phyloP scores from a whole-genome alignment of 768 basidiomycete species.

The Podaxis sp. region DNA sequence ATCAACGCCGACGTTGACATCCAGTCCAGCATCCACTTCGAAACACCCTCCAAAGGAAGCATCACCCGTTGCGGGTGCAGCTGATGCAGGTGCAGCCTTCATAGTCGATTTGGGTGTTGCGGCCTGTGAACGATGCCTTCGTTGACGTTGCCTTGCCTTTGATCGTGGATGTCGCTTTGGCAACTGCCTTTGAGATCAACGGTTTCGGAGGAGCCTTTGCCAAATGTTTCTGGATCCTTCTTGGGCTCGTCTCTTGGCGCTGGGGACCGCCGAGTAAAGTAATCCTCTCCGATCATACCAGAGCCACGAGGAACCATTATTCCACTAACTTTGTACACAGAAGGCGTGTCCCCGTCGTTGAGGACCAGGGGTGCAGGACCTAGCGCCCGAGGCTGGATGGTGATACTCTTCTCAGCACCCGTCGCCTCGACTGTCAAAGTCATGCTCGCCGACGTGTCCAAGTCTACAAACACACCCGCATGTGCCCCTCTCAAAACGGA shows the following conservation, averaged over 20 bases:
- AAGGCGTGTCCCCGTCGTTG: not conserved
- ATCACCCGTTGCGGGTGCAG: not conserved
- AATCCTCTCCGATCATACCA: not conserved
- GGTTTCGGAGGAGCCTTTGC: not conserved
- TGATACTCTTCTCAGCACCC: constrained; percentile 5
- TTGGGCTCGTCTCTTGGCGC: not conserved
- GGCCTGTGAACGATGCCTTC: not conserved
- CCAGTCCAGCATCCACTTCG: constrained; percentile 32
- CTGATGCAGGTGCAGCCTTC: not conserved
- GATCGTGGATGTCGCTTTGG: not conserved
- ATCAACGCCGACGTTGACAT: constrained; percentile 39
- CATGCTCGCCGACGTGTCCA: constrained; percentile 38
- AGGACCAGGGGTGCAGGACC: not conserved
- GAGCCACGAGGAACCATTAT: not conserved
- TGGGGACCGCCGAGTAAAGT: not conserved
- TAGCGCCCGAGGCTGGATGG: not conserved
- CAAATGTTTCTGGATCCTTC: not conserved
- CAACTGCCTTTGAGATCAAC: not conserved
- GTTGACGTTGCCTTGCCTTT: not conserved
- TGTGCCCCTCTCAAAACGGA: constrained; percentile 34
- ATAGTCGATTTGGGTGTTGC: not conserved
- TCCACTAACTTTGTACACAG: not conserved
- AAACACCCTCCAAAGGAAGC: constrained; percentile 31
- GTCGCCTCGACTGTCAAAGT: constrained; percentile 25
- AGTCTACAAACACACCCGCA: constrained; percentile 40